Conservation (phyloP, 305 asterid genomes). For the Rubia tinctorum region DNA sequence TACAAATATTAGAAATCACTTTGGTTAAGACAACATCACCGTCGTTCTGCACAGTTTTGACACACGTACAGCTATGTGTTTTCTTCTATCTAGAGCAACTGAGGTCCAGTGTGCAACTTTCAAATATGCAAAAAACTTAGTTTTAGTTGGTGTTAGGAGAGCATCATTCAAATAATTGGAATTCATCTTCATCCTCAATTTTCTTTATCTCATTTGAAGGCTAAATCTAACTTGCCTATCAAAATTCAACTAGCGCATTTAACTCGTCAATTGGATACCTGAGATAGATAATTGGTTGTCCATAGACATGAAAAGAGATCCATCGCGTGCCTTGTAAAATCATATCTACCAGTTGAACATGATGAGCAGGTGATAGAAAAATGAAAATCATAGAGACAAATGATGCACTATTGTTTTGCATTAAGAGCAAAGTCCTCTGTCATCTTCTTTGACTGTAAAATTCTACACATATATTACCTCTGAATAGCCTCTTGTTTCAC, state of each 20-base stretch:
- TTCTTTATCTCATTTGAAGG: constrained; percentile 35
- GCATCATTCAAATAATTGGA: constrained; percentile 14
- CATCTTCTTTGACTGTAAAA: constrained; percentile 26
- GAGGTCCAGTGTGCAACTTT: constrained; percentile 1
- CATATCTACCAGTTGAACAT: constrained; percentile 55
- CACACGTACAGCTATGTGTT: neutral
- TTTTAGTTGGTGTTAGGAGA: neutral
- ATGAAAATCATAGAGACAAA: constrained; percentile 55
- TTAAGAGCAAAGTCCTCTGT: constrained; percentile 31
- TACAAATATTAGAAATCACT: neutral
- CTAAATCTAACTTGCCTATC: constrained; percentile 46
- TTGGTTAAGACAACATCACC: neutral
- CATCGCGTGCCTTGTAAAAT: constrained; percentile 59
- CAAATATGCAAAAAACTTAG: constrained; percentile 2
- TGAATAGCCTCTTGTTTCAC: constrained; percentile 9
- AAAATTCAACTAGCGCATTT: constrained; percentile 45
- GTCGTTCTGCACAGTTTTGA: neutral
- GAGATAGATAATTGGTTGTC: constrained; percentile 21
- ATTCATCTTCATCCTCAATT: constrained; percentile 26
- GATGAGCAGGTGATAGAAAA: constrained; percentile 50
- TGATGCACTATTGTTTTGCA: constrained; percentile 45
- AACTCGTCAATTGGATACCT: too few species aligned
- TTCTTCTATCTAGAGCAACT: neutral
- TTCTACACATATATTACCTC: constrained; percentile 44
- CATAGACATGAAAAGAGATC: constrained; percentile 57